Evolutionary conservation across 257 asterid species (phyloP), one percentile per base, ranked within the genome.

Genomic region (Hygrophila difformis): DNA sequence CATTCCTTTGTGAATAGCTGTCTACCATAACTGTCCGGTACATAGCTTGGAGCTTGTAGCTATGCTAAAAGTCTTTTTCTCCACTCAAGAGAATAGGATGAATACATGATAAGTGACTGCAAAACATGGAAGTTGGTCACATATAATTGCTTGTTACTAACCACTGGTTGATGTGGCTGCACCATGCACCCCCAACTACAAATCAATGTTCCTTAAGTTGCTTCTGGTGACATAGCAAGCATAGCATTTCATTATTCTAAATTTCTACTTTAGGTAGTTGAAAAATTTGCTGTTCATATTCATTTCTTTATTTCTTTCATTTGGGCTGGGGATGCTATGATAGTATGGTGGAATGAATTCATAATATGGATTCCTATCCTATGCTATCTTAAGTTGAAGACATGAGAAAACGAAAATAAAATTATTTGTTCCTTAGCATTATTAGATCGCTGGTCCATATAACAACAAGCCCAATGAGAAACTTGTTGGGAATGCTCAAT

Each of bases 401-500:
- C 10, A 26, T 51, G 18, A 28, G 8, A 8, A 14, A 13, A 17
- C 37, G 41, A 47, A 12, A 17, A 1, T 13, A 11, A 38, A 18
- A 20, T 21, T 12, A 26, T 26, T 5, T 26, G 8, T 69, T 72
- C 85, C 85, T 82, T 70, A 70, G 78, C 78, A 22, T 61, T 51
- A 28, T 51, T 46, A 82, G 93, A 77, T 82, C 56, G 58, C 64
- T 41, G 85, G 89, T 55, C 88, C 88, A 14, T 75, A 70, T 48
- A 76, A 73, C 52, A 61, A 72, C 47, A 75, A 63, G 39, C 76
- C 85, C 26, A 81, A 68, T 17, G 81, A 78, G 22, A 70, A 68
- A 34, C 63, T 78, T 45, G 63, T 73, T 15, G 93, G 88, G 53
- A 82, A 75, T 64, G 89, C 93, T 8, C 83, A 75, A 57, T 82